Evolutionary conservation across 129 eudicot species (phyloP), one percentile per base, ranked within the genome.

Genomic region (Dittrichia graveolens): DNA sequence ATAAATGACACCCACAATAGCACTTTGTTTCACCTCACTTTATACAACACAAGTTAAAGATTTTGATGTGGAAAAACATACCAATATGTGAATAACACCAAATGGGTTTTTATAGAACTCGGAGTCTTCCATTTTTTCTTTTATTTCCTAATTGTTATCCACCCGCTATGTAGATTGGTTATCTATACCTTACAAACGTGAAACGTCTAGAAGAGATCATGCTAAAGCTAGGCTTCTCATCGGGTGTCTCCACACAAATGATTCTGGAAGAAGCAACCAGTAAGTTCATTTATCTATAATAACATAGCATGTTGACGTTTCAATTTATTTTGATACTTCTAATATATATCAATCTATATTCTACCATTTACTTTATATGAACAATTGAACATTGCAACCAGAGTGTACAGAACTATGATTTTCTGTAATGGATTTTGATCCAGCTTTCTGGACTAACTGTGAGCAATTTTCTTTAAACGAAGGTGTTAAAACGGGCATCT

Each of bases 201-300:
- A 70, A 81, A 34, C 92, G 97, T 65, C 71, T 94, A 63, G 97
- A 94, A 2, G 96, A 88, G 82, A 60, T 94, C 79, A 94, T 94
- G 99, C 77, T 63, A 62, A 94, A 79, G 76, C 62, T 94, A 50
- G 99, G 99, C 40, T 94, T 94, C 78, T 78, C 91, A 56, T 59
- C 80, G 3, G 89, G 85, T 59, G 78, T 75, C 73, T 86, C 93
- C 24, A 56, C 78, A 58, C 85, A 72, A 61, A 64, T 75, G 78
- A 78, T 82, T 50, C 42, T 71, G 9, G 83, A 61, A 71, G 79
- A 69, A 62, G 57, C 78, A 61, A 76, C 79, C 49, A 8, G 90
- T 82, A 40, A 82, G 80, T 50, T 50, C 4, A 44, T 31, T 61
- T 70, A 31, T 24, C 31, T 24, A 46, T n/a, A 57, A 46, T 76